Conservation (phyloP, 345 rosid species). For the Raphanus raphanistrum region DNA sequence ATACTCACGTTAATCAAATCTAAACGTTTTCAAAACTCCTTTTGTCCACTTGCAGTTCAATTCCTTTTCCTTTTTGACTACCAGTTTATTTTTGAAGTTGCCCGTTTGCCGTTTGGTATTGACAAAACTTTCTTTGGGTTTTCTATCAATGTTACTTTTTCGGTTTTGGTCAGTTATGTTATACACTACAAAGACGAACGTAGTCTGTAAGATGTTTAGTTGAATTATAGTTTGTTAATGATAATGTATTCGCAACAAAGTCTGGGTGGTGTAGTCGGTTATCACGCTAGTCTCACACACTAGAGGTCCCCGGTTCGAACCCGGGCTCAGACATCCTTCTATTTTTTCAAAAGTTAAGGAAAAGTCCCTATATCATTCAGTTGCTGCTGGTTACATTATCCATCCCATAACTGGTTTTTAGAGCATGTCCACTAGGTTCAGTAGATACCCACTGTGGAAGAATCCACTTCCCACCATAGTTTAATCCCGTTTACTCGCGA, state of each 20-base stretch:
- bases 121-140: neutral
- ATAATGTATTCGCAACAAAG: neutral
- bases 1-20: neutral
- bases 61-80: neutral
- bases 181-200: neutral
- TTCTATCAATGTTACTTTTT: neutral
- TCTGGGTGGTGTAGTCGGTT: slow-evolving; percentile 52
- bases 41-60: neutral
- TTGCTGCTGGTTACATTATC: neutral
- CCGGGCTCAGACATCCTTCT: slow-evolving; percentile 57
- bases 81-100: neutral
- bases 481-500: neutral
- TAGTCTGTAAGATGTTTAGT: neutral
- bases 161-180: neutral
- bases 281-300: slow-evolving; percentile 89
- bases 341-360: neutral
- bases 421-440: neutral
- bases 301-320: slow-evolving; percentile 75
- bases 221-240: no score
- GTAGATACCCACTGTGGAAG: slow-evolving; percentile 2
- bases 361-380: neutral
- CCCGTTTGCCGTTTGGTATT: neutral
- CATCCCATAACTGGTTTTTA: neutral
- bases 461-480: slow-evolving; percentile 3
- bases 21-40: slow-evolving; percentile 5